Conservation (phyloP, 2,329 filamentous ascomycete genomes). For the Xylaria polymorpha region DNA sequence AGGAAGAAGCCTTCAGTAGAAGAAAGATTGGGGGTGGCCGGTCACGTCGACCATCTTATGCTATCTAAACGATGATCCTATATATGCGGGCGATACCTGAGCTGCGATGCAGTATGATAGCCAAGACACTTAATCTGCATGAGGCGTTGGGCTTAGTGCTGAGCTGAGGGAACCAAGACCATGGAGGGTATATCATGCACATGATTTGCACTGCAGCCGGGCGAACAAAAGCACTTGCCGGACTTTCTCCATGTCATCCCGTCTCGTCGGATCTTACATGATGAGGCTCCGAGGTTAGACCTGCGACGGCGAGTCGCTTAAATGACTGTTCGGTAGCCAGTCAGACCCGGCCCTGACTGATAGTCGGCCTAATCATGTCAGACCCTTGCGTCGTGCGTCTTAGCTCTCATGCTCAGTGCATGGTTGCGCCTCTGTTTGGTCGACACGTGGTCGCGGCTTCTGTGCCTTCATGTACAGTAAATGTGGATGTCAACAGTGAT, state of each 20-base stretch:
- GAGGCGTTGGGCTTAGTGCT: neutral
- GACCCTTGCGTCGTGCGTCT: neutral
- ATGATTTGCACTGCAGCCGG: constrained; percentile 9
- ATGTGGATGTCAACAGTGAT: neutral
- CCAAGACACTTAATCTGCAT: neutral
- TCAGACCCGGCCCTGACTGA: neutral
- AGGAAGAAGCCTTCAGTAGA: neutral
- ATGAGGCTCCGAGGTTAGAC: constrained; percentile 21
- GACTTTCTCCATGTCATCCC: constrained; percentile 2
- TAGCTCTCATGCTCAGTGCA: neutral
- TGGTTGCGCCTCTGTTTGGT: neutral
- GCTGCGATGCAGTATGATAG: too few species aligned
- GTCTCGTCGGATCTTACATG: neutral
- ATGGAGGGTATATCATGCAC: constrained; percentile 12
- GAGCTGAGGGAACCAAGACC: constrained; percentile 11
- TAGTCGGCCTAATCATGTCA: constrained; percentile 15
- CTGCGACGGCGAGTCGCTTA: neutral
- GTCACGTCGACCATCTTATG: neutral
- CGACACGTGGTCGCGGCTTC: constrained; percentile 12
- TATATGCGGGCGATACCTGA: constrained; percentile 13
- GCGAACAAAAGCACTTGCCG: constrained; percentile 15
- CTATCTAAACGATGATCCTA: neutral
- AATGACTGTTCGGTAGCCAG: constrained; percentile 24
- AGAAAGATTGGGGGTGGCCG: neutral
- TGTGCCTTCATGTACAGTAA: neutral